A percentile compares a stretch with the other conserved stretches of the same genome.
phyloP scores from a whole-genome alignment of 2,329 filamentous ascomycete genomes.

The Coniochaeta sp. region DNA sequence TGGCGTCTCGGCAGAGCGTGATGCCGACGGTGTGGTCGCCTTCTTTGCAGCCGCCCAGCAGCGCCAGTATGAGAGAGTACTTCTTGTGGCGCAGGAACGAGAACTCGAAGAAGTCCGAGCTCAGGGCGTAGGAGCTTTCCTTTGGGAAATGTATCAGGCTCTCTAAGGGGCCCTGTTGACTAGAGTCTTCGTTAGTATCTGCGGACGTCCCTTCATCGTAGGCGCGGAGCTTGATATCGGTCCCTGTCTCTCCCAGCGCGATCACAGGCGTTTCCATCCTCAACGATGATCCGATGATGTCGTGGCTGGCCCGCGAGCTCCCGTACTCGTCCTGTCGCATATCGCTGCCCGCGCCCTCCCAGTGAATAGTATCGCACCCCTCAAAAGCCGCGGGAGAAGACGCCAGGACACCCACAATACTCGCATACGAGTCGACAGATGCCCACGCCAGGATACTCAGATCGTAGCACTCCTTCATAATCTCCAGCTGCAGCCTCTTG shows the following conservation, averaged over 20 bases:
- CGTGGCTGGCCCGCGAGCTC: background rate
- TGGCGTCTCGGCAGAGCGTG: background rate
- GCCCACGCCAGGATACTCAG: background rate
- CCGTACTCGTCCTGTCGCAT: background rate
- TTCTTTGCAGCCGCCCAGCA: background rate
- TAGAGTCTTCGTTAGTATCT: background rate
- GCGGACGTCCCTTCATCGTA: background rate
- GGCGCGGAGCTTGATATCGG: background rate
- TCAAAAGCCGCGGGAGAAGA: background rate
- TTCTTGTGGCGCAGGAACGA: background rate
- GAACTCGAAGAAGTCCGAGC: background rate
- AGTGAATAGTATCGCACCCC: background rate
- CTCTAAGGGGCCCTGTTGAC: background rate
- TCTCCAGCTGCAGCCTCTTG: background rate
- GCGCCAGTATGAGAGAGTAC: background rate
- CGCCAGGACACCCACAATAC: background rate
- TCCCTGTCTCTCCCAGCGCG: background rate
- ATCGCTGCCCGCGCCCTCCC: background rate
- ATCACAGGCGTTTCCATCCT: background rate
- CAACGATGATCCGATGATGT: background rate
- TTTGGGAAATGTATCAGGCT: constrained; percentile 1
- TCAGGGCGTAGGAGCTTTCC: background rate
- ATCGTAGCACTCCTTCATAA: background rate
- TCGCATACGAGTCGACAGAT: background rate
- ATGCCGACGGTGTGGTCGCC: constrained; percentile 1